Evolutionary conservation across 257 asterid genomes (phyloP).

Genomic region (Jacaranda mimosifolia): DNA sequence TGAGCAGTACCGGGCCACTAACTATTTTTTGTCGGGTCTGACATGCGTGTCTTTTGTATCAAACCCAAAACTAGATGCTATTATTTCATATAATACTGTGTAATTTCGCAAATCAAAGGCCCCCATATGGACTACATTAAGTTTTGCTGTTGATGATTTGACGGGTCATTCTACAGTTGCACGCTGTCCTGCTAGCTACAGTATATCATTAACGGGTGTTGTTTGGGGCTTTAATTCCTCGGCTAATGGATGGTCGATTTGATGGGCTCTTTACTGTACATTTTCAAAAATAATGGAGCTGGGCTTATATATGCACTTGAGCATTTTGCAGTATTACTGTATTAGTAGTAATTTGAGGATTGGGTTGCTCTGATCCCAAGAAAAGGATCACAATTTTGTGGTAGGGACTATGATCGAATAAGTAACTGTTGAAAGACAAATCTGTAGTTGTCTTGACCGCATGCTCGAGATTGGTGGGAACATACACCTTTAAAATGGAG

Average conservation of each 20-base stretch:
- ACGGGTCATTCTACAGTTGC: slow-evolving; percentile 14
- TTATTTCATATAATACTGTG: too few relatives aligned
- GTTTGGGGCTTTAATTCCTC: background rate
- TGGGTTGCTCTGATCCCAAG: slow-evolving; percentile 36
- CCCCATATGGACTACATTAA: background rate
- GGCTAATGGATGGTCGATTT: background rate
- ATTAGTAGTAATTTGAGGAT: background rate
- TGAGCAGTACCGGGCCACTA: too few relatives aligned
- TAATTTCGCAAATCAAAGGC: too few relatives aligned
- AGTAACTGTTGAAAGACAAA: background rate
- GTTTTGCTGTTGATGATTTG: background rate
- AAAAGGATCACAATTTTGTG: slow-evolving; percentile 11
- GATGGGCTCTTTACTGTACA: slow-evolving; percentile 20
- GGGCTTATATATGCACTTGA: background rate
- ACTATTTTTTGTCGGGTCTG: too few relatives aligned
- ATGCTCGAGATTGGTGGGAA: background rate
- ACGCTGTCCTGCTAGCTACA: too few relatives aligned
- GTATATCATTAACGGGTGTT: background rate
- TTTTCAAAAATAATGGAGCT: slow-evolving; percentile 3
- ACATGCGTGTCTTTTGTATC: too few relatives aligned
- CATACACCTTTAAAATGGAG: background rate
- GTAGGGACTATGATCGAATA: slow-evolving; percentile 3
- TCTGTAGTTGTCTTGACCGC: background rate
- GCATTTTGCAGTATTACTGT: background rate
- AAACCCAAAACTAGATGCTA: too few relatives aligned